A percentile compares a stretch with the other conserved stretches of the same genome.
Conservation (phyloP, 2,329 filamentous ascomycete species). For the Penicillium sp. region DNA sequence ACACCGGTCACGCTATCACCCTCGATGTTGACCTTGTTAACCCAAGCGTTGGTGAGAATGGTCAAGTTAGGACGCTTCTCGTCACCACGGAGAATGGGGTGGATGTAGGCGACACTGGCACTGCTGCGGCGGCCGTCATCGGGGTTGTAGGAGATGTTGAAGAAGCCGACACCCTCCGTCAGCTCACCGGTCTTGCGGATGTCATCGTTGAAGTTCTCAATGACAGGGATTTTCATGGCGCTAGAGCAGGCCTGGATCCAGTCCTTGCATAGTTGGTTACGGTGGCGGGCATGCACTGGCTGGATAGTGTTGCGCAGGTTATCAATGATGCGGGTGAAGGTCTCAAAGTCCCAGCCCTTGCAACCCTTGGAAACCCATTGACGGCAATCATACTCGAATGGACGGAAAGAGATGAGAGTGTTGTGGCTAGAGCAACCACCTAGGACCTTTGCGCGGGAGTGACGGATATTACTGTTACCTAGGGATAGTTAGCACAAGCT, state of each 20-base stretch:
- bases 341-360: slow-evolving; percentile 82
- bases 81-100: slow-evolving; percentile 80
- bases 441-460: slow-evolving; percentile 87
- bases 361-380: slow-evolving; percentile 80
- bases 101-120: slow-evolving; percentile 87
- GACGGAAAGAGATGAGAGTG: slow-evolving; percentile 87
- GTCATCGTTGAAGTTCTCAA: slow-evolving; percentile 82
- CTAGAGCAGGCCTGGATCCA: slow-evolving; percentile 80
- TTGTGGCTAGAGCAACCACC: slow-evolving; percentile 94
- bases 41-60: slow-evolving; percentile 83
- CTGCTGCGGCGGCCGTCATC: slow-evolving; percentile 81
- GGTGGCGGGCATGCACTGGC: slow-evolving; percentile 78
- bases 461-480: slow-evolving; percentile 88
- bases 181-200: slow-evolving; percentile 72
- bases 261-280: slow-evolving; percentile 87
- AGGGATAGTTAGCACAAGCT: slow-evolving; percentile 10
- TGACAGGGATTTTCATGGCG: slow-evolving; percentile 75
- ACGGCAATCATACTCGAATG: slow-evolving; percentile 83
- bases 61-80: slow-evolving; percentile 82
- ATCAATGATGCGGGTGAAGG: slow-evolving; percentile 76
- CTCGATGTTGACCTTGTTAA: slow-evolving; percentile 73
- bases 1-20: slow-evolving; percentile 71
- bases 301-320: slow-evolving; percentile 87
- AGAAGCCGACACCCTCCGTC: slow-evolving; percentile 79
- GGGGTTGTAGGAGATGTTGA: slow-evolving; percentile 87